Evolutionary conservation across 2,329 filamentous ascomycete species (phyloP).

Genomic region (Botrytis pseudocinerea): DNA sequence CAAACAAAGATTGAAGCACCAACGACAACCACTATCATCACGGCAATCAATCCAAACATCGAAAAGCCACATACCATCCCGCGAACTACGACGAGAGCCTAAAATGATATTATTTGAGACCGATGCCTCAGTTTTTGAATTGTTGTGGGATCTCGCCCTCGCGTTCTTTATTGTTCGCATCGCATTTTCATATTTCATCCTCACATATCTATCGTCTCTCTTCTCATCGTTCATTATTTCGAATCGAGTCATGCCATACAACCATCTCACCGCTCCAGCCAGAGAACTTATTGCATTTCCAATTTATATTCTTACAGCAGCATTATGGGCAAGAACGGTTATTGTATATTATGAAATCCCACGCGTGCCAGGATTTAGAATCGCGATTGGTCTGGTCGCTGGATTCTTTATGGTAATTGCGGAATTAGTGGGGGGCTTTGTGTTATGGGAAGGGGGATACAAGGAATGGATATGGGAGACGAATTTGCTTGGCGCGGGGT

Average conservation of each 20-base stretch:
- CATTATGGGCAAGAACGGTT: slow-evolving; percentile 35
- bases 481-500: slow-evolving; percentile 24
- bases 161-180: slow-evolving; percentile 42
- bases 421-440: slow-evolving; percentile 29
- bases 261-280: slow-evolving; percentile 29
- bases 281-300: slow-evolving; percentile 28
- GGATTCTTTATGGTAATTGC: slow-evolving; percentile 33
- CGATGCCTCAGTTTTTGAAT: slow-evolving; percentile 42
- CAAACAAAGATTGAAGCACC: neutral
- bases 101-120: slow-evolving; percentile 39
- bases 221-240: slow-evolving; percentile 26
- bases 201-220: slow-evolving; percentile 36
- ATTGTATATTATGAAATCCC: slow-evolving; percentile 40
- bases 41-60: neutral
- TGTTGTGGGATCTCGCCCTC: slow-evolving; percentile 45
- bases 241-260: slow-evolving; percentile 28
- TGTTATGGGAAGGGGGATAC: slow-evolving; percentile 33
- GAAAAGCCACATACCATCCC: neutral
- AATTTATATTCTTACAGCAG: slow-evolving; percentile 30
- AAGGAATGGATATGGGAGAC: slow-evolving; percentile 31
- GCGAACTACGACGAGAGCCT: neutral
- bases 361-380: slow-evolving; percentile 36
- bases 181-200: slow-evolving; percentile 40
- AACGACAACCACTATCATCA: neutral
- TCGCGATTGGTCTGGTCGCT: slow-evolving; percentile 39